Evolutionary conservation across 2,329 filamentous ascomycete genomes (phyloP), one percentile per base, ranked within the genome.

Genomic region (Aspergillus oerlinghausenensis): DNA sequence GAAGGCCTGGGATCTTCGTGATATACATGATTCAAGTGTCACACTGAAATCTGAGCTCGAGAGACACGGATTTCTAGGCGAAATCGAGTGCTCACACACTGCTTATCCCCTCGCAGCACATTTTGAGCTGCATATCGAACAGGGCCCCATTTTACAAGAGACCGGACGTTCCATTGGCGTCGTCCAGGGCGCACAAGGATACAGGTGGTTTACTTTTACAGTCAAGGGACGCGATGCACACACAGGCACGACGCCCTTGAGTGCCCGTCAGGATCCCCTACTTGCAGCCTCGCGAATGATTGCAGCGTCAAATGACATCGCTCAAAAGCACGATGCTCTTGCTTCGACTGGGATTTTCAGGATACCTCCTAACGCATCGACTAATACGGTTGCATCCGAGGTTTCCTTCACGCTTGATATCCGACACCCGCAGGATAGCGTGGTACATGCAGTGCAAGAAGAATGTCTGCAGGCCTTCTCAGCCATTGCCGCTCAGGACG

Each of bases 91-190:
- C 21, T 83, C 78, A 55, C 73, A 83, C 64, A 71, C 78, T 54
- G 77, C 77, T 21, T 81, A 79, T 43, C 86, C 87, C 0, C 84
- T 92, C 67, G 86, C 82, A 0, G 88, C 88, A 0, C 88, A 92
- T 67, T 92, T 92, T 65, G 88, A 92, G 69, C 77, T 92, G 3
- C 89, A 92, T 66, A 92, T 92, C 49, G 89, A 92, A 68, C 89
- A 93, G 69, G 88, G 88, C 0, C 87, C 88, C 0, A 82, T 89
- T 14, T 79, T 92, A 0, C 86, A 90, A 64, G 79, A 80, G 25
- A 77, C 79, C 14, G 72, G 78, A 14, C 78, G 82, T 56, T 84
- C 84, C 54, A 81, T 91, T 55, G 84, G 86, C 7, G 78, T 88
- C 2, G 88, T 90, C 0, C 79, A 80, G 26, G 87, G 87, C 2